Evolutionary conservation across 192 early-diverging fungal genomes (phyloP).

Genomic region (Linderina pennispora): DNA sequence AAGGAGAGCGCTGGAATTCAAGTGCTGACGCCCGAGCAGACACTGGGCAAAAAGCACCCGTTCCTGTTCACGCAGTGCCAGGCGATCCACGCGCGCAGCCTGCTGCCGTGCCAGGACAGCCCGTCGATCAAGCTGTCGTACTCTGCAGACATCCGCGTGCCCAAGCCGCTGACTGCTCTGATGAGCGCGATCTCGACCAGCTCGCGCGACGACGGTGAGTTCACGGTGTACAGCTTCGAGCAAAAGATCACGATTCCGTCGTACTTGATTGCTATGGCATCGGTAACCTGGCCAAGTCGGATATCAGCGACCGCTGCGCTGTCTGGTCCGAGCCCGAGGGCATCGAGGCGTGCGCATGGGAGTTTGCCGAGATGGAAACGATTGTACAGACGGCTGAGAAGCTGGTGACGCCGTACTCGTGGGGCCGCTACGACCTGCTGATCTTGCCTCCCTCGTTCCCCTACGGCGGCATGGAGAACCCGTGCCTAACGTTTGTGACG

Average conservation of each 20-base stretch:
- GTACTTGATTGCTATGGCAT: slow-evolving; percentile 90
- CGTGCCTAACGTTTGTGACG: slow-evolving; percentile 96
- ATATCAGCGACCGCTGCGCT: slow-evolving; percentile 85
- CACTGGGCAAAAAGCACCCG: slow-evolving; percentile 86
- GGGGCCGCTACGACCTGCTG: slow-evolving; percentile 94
- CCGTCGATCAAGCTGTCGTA: slow-evolving; percentile 86
- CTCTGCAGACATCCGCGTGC: slow-evolving; percentile 73
- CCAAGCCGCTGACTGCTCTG: slow-evolving; percentile 73
- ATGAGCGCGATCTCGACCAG: slow-evolving; percentile 83
- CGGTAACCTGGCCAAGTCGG: slow-evolving; percentile 62
- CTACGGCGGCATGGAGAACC: slow-evolving; percentile 95
- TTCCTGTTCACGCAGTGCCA: slow-evolving; percentile 98
- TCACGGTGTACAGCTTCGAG: slow-evolving; percentile 68
- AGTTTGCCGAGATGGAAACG: slow-evolving; percentile 79
- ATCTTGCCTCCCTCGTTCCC: slow-evolving; percentile 84
- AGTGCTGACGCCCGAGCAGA: slow-evolving; percentile 89
- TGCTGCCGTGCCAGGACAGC: slow-evolving; percentile 87
- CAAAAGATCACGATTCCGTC: slow-evolving; percentile 91
- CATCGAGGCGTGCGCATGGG: slow-evolving; percentile 86
- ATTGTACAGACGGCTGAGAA: slow-evolving; percentile 63
- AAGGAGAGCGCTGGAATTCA: slow-evolving; percentile 80
- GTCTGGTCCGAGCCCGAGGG: slow-evolving; percentile 89
- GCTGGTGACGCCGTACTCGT: slow-evolving; percentile 85
- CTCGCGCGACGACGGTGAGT: slow-evolving; percentile 50
- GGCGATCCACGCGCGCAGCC: slow-evolving; percentile 87